Evolutionary conservation across 345 rosid genomes (phyloP), one percentile per base, ranked within the genome.

Genomic region (Citrus medica): DNA sequence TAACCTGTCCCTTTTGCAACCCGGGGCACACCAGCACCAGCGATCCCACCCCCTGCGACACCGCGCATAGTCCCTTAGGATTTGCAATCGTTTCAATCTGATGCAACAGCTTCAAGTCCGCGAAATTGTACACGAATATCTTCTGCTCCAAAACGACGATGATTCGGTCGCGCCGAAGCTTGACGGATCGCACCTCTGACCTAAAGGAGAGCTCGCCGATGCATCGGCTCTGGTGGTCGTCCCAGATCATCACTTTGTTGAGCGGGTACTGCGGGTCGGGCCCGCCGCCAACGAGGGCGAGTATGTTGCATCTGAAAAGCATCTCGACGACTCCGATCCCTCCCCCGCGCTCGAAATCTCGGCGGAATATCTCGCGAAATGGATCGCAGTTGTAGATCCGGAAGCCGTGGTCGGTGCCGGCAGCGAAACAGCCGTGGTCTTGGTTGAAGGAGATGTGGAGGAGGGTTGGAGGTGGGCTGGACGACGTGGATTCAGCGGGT

Each of bases 221-320:
- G 81, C 96, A 93, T 24, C 95, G 88, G 42, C 94, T 85, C 79
- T 89, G 96, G 67, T 93, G 96, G 69, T 95, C 98, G 66, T 95
- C 99, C 99, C 99, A 95, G 67, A 95, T 89, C 96, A 95, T 91
- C 25, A 91, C 96, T 85, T 91, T 95, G n/a, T 85, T 93, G 0
- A 88, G 94, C 17, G 97, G 88, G 66, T 89, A 96, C 65, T 91
- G 90, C 21, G 99, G 98, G 70, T 88, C 88, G n/a, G 92, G 82
- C 21, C 99, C 99, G 7, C 98, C 98, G 25, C 98, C 99, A 3
- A 94, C 95, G 6, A 97, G 87, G 4, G 99, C 98, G n/a, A 97
- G 79, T 63, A 97, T 92, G 75, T 93, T 94, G 81, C 97, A 97
- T 63, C 97, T 87, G 80, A 94, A 96, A 30, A 92, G 92, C 99